A percentile compares a stretch with the other conserved stretches of the same genome.
These are phyloP conservation scores for Lachancea thermotolerans DNA, from an alignment of 805 yeast species.

Conservation along the genomic window DNA sequence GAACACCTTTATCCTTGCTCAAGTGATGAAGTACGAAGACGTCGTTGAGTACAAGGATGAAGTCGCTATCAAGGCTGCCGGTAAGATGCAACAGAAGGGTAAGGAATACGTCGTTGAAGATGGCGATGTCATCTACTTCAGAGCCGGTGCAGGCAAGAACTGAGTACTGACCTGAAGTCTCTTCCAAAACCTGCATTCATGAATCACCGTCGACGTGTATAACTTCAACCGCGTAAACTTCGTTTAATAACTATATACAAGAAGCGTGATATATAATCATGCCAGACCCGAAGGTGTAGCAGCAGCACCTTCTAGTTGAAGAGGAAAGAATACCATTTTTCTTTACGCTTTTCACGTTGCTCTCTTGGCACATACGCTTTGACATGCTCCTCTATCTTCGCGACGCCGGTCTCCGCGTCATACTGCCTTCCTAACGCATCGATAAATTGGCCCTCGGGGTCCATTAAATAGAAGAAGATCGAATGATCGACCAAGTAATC, in stretches of 20 bases:
- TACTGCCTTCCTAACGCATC: constrained; percentile 93
- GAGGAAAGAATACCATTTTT: constrained; percentile 45
- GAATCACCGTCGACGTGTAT: neutral
- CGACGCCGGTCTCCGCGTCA: constrained; percentile 69
- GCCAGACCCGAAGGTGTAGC: neutral
- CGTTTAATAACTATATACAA: constrained; percentile 5
- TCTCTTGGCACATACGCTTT: constrained; percentile 67
- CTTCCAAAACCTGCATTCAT: neutral
- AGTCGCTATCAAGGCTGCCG: constrained; percentile 72
- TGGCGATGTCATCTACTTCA: constrained; percentile 86
- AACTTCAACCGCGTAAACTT: neutral
- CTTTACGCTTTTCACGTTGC: constrained; percentile 58
- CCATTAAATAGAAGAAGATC: constrained; percentile 94
- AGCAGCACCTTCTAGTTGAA: constrained; percentile 11
- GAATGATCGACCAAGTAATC: constrained; percentile 97
- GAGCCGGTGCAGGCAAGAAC: constrained; percentile 90
- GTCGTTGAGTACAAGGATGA: constrained; percentile 76
- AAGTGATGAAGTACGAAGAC: constrained; percentile 81
- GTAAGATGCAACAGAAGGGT: constrained; percentile 87
- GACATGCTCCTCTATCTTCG: constrained; percentile 67
- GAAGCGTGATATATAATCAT: neutral
- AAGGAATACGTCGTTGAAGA: constrained; percentile 93
- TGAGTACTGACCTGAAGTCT: constrained; percentile 17
- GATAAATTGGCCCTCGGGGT: constrained; percentile 93
- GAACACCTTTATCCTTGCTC: constrained; percentile 91